phyloP scores from a whole-genome alignment of 1,284 basidiomycete species.

The Porogramme epimiltina region DNA sequence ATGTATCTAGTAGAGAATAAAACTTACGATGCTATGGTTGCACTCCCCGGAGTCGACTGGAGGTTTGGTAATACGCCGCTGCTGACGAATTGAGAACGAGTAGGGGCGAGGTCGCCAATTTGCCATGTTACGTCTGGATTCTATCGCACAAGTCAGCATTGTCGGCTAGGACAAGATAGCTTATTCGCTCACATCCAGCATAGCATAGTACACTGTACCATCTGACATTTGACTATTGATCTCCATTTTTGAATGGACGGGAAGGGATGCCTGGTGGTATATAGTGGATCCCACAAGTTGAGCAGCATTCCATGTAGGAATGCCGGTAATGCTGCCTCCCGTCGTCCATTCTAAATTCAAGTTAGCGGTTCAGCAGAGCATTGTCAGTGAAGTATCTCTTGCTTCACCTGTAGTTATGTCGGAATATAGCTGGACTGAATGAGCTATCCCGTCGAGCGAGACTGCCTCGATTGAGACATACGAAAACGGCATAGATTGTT shows the following conservation, averaged over 20 bases:
- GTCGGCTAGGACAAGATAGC: too few species aligned
- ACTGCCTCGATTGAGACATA: constrained; percentile 29
- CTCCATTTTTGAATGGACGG: too few species aligned
- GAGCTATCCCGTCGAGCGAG: constrained; percentile 29
- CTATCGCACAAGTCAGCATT: too few species aligned
- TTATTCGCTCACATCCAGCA: too few species aligned
- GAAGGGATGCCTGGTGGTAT: too few species aligned
- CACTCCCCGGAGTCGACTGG: not conserved
- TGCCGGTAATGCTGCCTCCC: not conserved
- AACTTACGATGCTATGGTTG: not conserved
- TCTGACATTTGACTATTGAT: too few species aligned
- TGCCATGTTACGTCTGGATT: not conserved
- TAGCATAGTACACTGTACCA: too few species aligned
- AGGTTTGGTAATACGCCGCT: not conserved
- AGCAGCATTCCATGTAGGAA: not conserved
- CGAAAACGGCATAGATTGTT: constrained; percentile 33
- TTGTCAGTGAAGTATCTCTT: not conserved
- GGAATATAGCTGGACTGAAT: constrained; percentile 32
- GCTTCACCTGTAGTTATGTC: constrained; percentile 33
- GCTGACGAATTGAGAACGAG: not conserved
- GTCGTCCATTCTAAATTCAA: not conserved
- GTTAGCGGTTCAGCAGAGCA: too few species aligned
- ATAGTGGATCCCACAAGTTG: too few species aligned
- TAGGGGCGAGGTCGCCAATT: not conserved
- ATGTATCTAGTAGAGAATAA: too few species aligned